phyloP scores from a whole-genome alignment of 345 rosid species.

The Citrus reticulata region DNA sequence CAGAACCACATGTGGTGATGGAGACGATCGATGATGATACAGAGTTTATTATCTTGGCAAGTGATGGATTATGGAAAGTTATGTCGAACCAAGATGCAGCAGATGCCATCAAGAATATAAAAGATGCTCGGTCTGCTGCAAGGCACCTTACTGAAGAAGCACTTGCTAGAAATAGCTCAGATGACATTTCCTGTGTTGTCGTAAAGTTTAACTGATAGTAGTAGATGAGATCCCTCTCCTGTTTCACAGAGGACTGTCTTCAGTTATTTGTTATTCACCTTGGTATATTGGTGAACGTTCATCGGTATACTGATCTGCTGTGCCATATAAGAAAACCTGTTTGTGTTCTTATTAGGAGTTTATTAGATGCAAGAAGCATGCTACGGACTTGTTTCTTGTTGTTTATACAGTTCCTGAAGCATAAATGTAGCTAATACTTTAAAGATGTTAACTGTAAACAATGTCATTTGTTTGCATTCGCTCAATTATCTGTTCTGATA shows the following conservation, averaged over 20 bases:
- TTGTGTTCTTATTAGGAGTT: neutral
- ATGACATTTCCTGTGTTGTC: slow-evolving; percentile 82
- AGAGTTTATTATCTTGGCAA: slow-evolving; percentile 71
- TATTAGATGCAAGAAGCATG: neutral
- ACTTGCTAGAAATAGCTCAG: slow-evolving; percentile 61
- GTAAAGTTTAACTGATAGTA: slow-evolving; percentile 56
- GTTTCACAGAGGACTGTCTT: slow-evolving; percentile 1
- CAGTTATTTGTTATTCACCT: neutral
- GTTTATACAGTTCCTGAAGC: neutral
- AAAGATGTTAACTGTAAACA: neutral
- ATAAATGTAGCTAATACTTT: neutral
- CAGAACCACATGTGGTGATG: slow-evolving; percentile 67
- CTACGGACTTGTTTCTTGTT: neutral
- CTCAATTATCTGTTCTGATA: no score
- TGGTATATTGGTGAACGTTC: neutral
- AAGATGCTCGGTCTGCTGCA: slow-evolving; percentile 86
- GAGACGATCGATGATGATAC: slow-evolving; percentile 58
- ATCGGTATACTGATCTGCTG: neutral
- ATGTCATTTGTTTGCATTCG: neutral
- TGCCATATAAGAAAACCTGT: neutral
- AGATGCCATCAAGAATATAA: slow-evolving; percentile 54
- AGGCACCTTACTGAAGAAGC: slow-evolving; percentile 84
- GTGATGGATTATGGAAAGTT: slow-evolving; percentile 98
- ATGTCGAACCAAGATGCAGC: slow-evolving; percentile 84
- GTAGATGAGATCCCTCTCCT: neutral